A percentile compares a stretch with the other conserved stretches of the same genome.
Conservation (phyloP, 208 protist species). For the Borovskyia barvae region DNA sequence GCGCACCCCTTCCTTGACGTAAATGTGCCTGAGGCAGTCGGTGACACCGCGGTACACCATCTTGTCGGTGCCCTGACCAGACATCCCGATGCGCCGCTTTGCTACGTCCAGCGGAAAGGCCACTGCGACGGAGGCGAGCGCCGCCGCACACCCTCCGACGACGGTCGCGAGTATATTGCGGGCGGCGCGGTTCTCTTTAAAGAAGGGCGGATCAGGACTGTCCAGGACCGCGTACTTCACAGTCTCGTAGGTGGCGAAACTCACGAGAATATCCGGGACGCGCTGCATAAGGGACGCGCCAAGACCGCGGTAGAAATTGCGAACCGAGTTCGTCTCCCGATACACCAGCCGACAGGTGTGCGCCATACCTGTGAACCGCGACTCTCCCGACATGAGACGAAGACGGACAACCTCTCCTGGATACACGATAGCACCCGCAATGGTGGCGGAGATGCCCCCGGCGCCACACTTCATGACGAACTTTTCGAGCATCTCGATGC, state of each 20-base stretch:
- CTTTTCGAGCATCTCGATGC: constrained; percentile 45
- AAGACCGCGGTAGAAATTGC: constrained; percentile 88
- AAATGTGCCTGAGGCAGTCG: constrained; percentile 67
- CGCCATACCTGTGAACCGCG: constrained; percentile 59
- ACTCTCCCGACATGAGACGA: constrained; percentile 85
- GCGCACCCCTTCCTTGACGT: constrained; percentile 64
- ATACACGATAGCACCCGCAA: constrained; percentile 79
- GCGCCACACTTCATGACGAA: constrained; percentile 88
- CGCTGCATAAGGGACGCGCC: constrained; percentile 81
- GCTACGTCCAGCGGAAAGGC: constrained; percentile 87
- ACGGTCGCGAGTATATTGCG: constrained; percentile 62
- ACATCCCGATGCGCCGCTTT: constrained; percentile 87
- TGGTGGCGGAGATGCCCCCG: constrained; percentile 77
- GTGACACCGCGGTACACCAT: constrained; percentile 63
- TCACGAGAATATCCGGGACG: constrained; percentile 85
- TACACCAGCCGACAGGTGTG: constrained; percentile 63
- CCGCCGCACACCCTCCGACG: constrained; percentile 58
- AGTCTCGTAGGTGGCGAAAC: constrained; percentile 88
- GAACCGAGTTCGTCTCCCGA: constrained; percentile 66
- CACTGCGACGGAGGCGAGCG: constrained; percentile 68
- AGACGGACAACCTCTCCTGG: constrained; percentile 88
- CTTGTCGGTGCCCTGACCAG: constrained; percentile 60
- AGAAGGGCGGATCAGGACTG: constrained; percentile 32
- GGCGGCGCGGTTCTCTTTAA: constrained; percentile 40
- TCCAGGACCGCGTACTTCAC: constrained; percentile 80